Evolutionary conservation across 768 basidiomycete species (phyloP).

Genomic region (Pleurotus salmoneostramineus): DNA sequence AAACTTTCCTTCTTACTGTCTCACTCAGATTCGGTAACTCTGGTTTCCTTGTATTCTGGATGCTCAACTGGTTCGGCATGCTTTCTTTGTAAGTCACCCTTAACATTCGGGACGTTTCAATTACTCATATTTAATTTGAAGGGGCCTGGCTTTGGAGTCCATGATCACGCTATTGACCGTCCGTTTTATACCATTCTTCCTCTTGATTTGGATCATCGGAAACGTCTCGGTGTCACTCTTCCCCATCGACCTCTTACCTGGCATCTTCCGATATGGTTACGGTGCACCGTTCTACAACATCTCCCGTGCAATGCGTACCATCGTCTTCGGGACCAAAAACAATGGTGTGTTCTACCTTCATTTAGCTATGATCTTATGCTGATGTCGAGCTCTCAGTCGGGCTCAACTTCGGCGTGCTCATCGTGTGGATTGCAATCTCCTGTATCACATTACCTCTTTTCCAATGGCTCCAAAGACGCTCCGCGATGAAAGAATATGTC

Average conservation of each 20-base stretch:
- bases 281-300: slow-evolving; percentile 73
- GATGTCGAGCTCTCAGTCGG: slow-evolving; percentile 39
- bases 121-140: slow-evolving; percentile 14
- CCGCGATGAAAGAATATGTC: not conserved
- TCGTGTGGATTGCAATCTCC: slow-evolving; percentile 54
- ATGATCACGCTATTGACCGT: slow-evolving; percentile 52
- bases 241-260: slow-evolving; percentile 57
- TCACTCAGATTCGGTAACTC: slow-evolving; percentile 35
- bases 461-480: slow-evolving; percentile 34
- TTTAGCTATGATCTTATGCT: not conserved
- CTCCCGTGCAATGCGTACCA: slow-evolving; percentile 51
- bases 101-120: not conserved
- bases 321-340: slow-evolving; percentile 67
- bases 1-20: not conserved
- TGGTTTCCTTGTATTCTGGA: slow-evolving; percentile 67
- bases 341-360: slow-evolving; percentile 34
- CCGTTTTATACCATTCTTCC: slow-evolving; percentile 54
- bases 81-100: slow-evolving; percentile 40
- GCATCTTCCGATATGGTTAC: slow-evolving; percentile 62
- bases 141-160: slow-evolving; percentile 60
- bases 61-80: slow-evolving; percentile 60
- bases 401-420: slow-evolving; percentile 54
- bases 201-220: slow-evolving; percentile 59
- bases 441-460: slow-evolving; percentile 48
- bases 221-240: slow-evolving; percentile 56